These are phyloP conservation scores for Quillaja saponaria DNA, from an alignment of 306 rosid genomes.

Conservation along the genomic window DNA sequence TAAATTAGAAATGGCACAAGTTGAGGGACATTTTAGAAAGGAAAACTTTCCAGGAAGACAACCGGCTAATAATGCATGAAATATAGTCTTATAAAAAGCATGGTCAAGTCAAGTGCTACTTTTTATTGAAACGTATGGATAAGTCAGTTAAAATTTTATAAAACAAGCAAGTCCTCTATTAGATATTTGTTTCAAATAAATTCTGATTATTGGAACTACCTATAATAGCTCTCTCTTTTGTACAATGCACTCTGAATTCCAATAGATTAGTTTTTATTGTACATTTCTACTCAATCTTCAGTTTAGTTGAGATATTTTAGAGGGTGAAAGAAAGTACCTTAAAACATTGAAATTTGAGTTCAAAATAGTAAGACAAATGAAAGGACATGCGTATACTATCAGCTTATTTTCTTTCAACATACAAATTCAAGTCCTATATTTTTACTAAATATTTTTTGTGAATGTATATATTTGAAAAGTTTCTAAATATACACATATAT, in stretches of 20 bases:
- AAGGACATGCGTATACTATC: too few species aligned
- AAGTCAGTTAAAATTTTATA: not conserved
- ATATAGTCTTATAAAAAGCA: not conserved
- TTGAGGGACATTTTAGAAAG: too few species aligned
- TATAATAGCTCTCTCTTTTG: not conserved
- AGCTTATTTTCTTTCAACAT: too few species aligned
- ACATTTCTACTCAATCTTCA: conserved; percentile 6
- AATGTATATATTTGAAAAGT: too few species aligned
- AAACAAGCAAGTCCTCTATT: not conserved
- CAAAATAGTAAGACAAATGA: too few species aligned
- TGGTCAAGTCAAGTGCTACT: not conserved
- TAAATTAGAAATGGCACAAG: too few species aligned
- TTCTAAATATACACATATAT: too few species aligned
- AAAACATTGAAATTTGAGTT: not conserved
- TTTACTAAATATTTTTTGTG: too few species aligned
- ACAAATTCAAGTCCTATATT: too few species aligned
- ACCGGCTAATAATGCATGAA: too few species aligned
- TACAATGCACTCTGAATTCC: conserved; percentile 6
- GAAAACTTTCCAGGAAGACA: too few species aligned
- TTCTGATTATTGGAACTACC: conserved; percentile 14
- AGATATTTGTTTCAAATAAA: not conserved
- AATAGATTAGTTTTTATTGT: too few species aligned
- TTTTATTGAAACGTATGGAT: not conserved
- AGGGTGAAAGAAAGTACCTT: not conserved
- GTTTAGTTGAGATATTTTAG: not conserved